These are phyloP conservation scores for Penicillium simplicissimum DNA, from an alignment of 495 filamentous ascomycete genomes.

Conservation along the genomic window DNA sequence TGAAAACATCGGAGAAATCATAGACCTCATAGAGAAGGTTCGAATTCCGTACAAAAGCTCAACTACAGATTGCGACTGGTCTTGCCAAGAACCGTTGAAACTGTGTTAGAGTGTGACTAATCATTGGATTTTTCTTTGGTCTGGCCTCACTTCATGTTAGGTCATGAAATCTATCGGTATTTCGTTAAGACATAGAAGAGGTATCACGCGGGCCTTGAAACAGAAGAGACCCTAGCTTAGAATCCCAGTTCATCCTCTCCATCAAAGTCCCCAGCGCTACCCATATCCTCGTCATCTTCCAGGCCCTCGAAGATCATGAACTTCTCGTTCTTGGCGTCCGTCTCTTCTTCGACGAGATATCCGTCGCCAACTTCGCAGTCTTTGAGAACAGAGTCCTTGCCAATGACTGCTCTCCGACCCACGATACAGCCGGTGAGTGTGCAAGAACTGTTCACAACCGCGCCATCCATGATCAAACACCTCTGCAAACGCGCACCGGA, in stretches of 20 bases:
- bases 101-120: background rate
- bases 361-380: constrained; percentile 92
- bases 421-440: constrained; percentile 81
- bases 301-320: constrained; percentile 82
- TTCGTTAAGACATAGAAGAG: constrained; percentile 15
- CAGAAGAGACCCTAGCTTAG: background rate
- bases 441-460: constrained; percentile 62
- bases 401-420: constrained; percentile 72
- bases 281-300: constrained; percentile 43
- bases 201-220: constrained; percentile 1
- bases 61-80: background rate
- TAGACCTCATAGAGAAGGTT: background rate
- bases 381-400: constrained; percentile 70
- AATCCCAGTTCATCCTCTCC: constrained; percentile 27
- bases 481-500: constrained; percentile 75
- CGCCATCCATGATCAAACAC: constrained; percentile 90
- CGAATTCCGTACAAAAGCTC: background rate
- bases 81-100: background rate
- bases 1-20: background rate
- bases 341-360: constrained; percentile 74
- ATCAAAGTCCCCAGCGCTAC: constrained; percentile 35
- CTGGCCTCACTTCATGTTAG: background rate
- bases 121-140: background rate
- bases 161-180: constrained; percentile 18
- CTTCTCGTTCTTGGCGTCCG: constrained; percentile 81